Evolutionary conservation across 352 stramenopile genomes (phyloP).

Genomic region (Thraustochytrium sp.): DNA sequence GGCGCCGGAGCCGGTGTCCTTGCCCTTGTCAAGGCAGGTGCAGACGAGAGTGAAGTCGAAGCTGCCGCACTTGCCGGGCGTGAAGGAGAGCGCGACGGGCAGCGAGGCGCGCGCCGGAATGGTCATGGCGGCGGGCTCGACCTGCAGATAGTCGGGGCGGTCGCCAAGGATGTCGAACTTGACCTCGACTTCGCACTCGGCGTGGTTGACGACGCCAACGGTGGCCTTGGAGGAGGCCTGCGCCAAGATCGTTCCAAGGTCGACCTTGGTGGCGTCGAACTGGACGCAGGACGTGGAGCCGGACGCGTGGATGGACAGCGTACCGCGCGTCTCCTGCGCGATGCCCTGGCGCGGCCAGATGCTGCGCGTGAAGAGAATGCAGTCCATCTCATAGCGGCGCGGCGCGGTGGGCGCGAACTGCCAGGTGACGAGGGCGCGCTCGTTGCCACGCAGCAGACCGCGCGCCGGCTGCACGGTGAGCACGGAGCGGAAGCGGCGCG

Average conservation of each 20-base stretch:
- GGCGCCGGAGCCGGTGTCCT: neutral
- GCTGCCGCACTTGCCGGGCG: neutral
- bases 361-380: constrained; percentile 5
- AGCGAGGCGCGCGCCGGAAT: neutral
- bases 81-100: neutral
- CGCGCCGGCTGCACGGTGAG: constrained; percentile 53
- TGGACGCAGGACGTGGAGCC: neutral
- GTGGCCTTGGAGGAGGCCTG: neutral
- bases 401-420: neutral
- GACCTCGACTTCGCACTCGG: neutral
- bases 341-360: neutral
- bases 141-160: neutral
- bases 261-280: neutral
- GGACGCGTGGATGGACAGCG: neutral
- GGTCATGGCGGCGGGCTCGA: neutral
- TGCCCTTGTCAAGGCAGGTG: neutral
- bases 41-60: constrained; percentile 15
- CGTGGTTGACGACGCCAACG: neutral
- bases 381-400: neutral
- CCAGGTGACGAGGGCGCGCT: neutral
- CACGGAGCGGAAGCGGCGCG: constrained; percentile 65
- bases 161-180: neutral
- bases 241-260: constrained; percentile 1
- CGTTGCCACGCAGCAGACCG: constrained; percentile 15
- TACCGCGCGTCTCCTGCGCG: neutral